Conservation (phyloP, 164 flowering plant genomes). For the Liquidambar formosana region DNA sequence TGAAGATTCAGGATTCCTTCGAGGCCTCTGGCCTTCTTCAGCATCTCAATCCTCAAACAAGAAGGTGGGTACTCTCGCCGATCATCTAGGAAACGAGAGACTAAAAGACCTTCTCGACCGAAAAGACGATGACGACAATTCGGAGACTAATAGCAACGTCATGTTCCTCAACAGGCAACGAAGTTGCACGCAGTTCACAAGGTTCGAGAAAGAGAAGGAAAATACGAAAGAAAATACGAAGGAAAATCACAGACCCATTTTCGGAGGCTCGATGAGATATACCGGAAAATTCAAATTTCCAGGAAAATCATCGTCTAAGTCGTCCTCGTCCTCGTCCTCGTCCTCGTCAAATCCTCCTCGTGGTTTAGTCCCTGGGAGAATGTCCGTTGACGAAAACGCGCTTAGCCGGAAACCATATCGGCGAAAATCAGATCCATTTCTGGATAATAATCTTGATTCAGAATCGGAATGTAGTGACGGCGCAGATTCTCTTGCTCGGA, state of each 20-base stretch:
- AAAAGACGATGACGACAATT: conserved; percentile 3
- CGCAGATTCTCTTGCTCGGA: conserved; percentile 22
- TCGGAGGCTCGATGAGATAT: conserved; percentile 59
- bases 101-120: conserved; percentile 32
- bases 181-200: conserved; percentile 29
- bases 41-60: conserved; percentile 13
- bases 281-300: conserved; percentile 30
- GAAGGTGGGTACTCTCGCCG: conserved; percentile 44
- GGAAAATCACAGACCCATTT: conserved; percentile 48
- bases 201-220: conserved; percentile 30
- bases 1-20: conserved; percentile 27
- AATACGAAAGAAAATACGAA: conserved; percentile 37
- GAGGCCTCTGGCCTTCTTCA: conserved; percentile 59
- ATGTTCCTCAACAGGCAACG: conserved; percentile 29
- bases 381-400: conserved; percentile 48
- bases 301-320: conserved; percentile 20
- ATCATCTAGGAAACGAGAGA: conserved; percentile 55
- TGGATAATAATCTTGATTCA: conserved; percentile 22
- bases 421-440: conserved; percentile 28
- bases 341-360: neutral
- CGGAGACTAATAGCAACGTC: neutral
- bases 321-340: conserved; percentile 12
- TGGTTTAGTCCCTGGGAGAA: conserved; percentile 42
- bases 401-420: conserved; percentile 21
- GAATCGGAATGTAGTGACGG: conserved; percentile 47